Evolutionary conservation across 805 yeast genomes (phyloP).

Genomic region (Starmerella floricola): DNA sequence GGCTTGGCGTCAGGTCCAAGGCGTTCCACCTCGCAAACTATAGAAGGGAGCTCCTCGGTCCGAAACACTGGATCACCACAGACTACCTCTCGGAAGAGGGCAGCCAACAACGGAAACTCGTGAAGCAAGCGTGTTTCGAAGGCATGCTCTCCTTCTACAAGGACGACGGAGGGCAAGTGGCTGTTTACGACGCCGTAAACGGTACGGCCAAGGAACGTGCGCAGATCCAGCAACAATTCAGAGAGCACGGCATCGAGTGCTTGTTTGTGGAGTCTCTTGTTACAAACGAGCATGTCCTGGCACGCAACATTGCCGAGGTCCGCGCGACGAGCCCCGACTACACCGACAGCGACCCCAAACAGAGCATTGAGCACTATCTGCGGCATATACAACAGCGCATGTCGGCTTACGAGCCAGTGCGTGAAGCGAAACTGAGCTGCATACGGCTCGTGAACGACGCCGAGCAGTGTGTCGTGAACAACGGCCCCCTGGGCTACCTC

Average conservation of each 20-base stretch:
- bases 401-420: constrained; percentile 62
- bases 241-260: constrained; percentile 52
- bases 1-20: constrained; percentile 92
- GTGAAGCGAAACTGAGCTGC: constrained; percentile 50
- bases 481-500: constrained; percentile 76
- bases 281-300: constrained; percentile 56
- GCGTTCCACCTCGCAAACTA: constrained; percentile 88
- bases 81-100: constrained; percentile 54
- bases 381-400: constrained; percentile 57
- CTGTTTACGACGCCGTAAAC: constrained; percentile 91
- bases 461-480: constrained; percentile 64
- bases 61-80: constrained; percentile 43
- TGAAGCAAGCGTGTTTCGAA: constrained; percentile 49
- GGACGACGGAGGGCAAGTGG: constrained; percentile 75
- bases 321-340: constrained; percentile 75
- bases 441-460: constrained; percentile 88
- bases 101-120: constrained; percentile 40
- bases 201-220: constrained; percentile 59
- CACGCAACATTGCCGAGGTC: constrained; percentile 73
- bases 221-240: constrained; percentile 39
- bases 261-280: constrained; percentile 80
- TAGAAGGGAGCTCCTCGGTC: constrained; percentile 42
- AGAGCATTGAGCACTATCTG: constrained; percentile 67
- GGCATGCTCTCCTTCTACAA: constrained; percentile 59
- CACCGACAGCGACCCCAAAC: constrained; percentile 54